These are phyloP conservation scores for Rubroboletus satanas DNA, from an alignment of 768 basidiomycete species.

Conservation along the genomic window DNA sequence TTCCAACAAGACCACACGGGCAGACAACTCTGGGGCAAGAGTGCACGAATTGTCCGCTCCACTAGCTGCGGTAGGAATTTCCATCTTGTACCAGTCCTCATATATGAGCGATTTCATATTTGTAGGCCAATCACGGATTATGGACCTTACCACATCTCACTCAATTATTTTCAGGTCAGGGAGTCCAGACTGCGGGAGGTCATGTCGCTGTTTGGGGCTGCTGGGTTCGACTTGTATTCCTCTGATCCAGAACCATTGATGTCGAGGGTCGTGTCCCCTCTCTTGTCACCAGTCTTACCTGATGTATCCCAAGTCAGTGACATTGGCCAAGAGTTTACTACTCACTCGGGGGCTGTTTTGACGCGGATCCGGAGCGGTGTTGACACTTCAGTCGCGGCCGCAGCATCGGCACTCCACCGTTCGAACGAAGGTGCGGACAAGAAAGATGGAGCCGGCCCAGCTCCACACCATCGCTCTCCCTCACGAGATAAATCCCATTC, in stretches of 20 bases:
- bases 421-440: constrained; percentile 4
- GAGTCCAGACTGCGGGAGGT: constrained; percentile 60
- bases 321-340: constrained; percentile 26
- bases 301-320: constrained; percentile 30
- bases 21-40: constrained; percentile 68
- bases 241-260: constrained; percentile 39
- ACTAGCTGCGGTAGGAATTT: constrained; percentile 71
- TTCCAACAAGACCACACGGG: constrained; percentile 4
- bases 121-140: constrained; percentile 40
- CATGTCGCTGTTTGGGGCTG: constrained; percentile 52
- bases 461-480: constrained; percentile 11
- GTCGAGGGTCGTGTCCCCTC: constrained; percentile 28
- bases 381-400: constrained; percentile 26
- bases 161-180: constrained; percentile 49
- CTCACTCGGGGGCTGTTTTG: constrained; percentile 42
- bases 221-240: constrained; percentile 65
- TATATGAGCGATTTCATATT: constrained; percentile 83
- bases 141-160: neutral
- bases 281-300: constrained; percentile 32
- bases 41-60: constrained; percentile 75
- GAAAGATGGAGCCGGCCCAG: neutral
- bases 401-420: constrained; percentile 7
- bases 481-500: constrained; percentile 45
- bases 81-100: constrained; percentile 78
- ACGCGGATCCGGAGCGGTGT: constrained; percentile 45